Evolutionary conservation across 1,284 basidiomycete genomes (phyloP).

Genomic region (Lentinula novae-zelandiae): DNA sequence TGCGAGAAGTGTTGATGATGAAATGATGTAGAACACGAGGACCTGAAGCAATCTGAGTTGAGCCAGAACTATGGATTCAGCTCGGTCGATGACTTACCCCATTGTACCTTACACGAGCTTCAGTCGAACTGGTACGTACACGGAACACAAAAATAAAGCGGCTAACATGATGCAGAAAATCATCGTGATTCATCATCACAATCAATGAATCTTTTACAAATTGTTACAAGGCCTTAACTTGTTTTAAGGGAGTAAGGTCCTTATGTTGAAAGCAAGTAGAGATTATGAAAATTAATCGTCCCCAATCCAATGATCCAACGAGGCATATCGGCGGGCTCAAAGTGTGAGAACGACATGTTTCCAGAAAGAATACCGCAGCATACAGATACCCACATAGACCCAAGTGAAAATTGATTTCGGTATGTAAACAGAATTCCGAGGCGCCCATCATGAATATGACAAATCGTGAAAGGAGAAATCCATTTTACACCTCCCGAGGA

Average conservation of each 20-base stretch:
- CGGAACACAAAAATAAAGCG: background rate
- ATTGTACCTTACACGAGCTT: background rate
- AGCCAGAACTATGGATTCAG: slow-evolving; percentile 3
- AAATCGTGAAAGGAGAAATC: background rate
- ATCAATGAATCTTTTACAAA: background rate
- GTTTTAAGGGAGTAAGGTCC: too few relatives aligned
- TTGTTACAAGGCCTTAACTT: too few relatives aligned
- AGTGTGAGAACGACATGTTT: slow-evolving; percentile 5
- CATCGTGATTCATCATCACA: background rate
- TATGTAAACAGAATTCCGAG: slow-evolving; percentile 3
- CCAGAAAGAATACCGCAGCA: slow-evolving; percentile 2
- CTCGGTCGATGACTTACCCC: slow-evolving; percentile 1
- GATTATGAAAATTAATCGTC: too few relatives aligned
- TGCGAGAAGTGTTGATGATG: slow-evolving; percentile 10
- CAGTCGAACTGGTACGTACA: background rate
- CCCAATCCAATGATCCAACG: background rate
- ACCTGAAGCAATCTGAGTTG: slow-evolving; percentile 1
- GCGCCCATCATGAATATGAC: background rate
- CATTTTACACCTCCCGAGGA: background rate
- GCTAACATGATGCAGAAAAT: background rate
- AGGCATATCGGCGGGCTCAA: background rate
- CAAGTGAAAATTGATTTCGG: background rate
- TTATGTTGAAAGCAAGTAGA: too few relatives aligned
- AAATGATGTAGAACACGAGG: slow-evolving; percentile 12
- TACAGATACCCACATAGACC: background rate